These are phyloP conservation scores for Nicotiana attenuata DNA, from an alignment of 257 asterid species.

Conservation along the genomic window DNA sequence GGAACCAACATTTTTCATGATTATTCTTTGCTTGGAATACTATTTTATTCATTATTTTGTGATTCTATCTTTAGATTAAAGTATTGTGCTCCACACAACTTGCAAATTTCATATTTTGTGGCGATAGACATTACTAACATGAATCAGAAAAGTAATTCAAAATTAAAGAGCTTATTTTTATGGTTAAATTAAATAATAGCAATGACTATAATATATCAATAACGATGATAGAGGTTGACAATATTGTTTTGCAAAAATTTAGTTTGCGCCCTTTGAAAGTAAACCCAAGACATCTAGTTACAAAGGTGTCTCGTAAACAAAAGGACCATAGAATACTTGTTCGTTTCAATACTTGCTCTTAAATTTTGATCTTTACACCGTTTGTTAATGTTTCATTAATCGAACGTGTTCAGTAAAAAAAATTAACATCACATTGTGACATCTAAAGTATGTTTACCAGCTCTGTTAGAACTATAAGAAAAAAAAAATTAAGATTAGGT, in stretches of 20 bases:
- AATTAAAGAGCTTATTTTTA: background rate
- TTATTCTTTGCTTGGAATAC: constrained; percentile 11
- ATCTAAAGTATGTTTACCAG: background rate
- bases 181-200: background rate
- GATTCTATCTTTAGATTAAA: constrained; percentile 10
- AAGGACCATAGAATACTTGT: background rate
- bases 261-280: background rate
- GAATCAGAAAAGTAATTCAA: background rate
- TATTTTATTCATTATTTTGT: background rate
- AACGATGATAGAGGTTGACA: background rate
- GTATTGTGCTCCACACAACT: constrained; percentile 2
- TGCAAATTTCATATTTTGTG: background rate
- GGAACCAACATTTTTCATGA: background rate
- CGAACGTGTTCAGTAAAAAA: background rate
- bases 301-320: background rate
- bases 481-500: background rate
- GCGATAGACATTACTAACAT: background rate
- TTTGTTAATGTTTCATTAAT: background rate
- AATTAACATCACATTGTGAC: background rate
- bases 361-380: background rate
- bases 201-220: no score
- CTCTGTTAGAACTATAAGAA: background rate
- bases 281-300: background rate
- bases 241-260: background rate
- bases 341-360: background rate